Evolutionary conservation across 805 yeast genomes (phyloP).

Genomic region (Myxozyma neglecta): DNA sequence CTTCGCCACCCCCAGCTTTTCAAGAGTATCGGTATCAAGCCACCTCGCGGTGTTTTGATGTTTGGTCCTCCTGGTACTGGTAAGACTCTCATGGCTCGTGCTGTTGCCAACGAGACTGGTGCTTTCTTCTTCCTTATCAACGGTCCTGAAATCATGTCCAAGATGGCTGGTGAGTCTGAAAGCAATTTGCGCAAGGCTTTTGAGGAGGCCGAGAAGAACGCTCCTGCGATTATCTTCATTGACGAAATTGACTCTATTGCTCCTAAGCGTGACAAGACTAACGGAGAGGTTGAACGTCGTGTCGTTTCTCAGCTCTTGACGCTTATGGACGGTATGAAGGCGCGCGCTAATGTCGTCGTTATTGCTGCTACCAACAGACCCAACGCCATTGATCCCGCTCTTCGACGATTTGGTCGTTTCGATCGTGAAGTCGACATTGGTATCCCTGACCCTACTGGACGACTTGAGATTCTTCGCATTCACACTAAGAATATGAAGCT

Average conservation of each 20-base stretch:
- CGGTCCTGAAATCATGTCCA: constrained; percentile 99
- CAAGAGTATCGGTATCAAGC: constrained; percentile 97
- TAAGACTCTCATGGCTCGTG: constrained; percentile 98
- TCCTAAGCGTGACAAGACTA: constrained; percentile 99
- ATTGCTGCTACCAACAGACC: constrained; percentile 96
- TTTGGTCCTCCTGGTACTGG: constrained; percentile 99
- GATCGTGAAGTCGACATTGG: constrained; percentile 87
- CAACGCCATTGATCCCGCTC: constrained; percentile 80
- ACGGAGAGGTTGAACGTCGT: constrained; percentile 99
- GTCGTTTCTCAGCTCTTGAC: constrained; percentile 97
- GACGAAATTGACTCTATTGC: constrained; percentile 99
- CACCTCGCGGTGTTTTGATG: constrained; percentile 97
- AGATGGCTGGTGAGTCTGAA: constrained; percentile 99
- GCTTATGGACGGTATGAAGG: constrained; percentile 99
- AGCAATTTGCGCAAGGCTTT: constrained; percentile 95
- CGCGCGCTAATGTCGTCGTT: constrained; percentile 96
- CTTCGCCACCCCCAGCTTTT: constrained; percentile 97
- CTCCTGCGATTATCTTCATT: constrained; percentile 95
- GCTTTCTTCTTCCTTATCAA: constrained; percentile 97
- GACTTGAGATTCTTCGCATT: constrained; percentile 93
- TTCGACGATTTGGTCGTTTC: constrained; percentile 82
- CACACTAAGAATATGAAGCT: constrained; percentile 99
- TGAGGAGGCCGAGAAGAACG: constrained; percentile 98
- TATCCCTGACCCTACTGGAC: constrained; percentile 97
- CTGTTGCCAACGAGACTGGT: constrained; percentile 99